Evolutionary conservation across 805 yeast genomes (phyloP), one percentile per base, ranked within the genome.

Genomic region (Millerozyma miso): DNA sequence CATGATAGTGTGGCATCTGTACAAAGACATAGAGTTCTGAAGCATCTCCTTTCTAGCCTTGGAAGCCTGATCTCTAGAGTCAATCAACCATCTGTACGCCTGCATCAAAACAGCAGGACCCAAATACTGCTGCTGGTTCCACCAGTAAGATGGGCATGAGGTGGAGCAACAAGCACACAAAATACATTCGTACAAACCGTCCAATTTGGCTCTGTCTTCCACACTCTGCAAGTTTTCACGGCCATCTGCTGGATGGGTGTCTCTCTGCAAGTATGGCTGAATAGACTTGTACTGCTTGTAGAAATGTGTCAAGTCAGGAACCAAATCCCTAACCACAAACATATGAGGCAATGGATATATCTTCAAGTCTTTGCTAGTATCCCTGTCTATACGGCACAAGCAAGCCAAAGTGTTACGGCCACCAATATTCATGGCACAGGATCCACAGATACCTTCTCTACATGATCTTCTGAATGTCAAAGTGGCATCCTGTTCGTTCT

Each of bases 31-130:
- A 45, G 96, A 82, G 80, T 93, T 93, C 71, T 93, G 91, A 61
- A 93, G 78, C 88, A 85, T 83, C 60, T 81, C 86, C 64, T 81
- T 86, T 78, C 99, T 88, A 54, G 74, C 58, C 48, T 68, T 73
- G 35, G 88, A 76, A 42, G 97, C 97, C 68, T 88, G 84, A 71
- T 93, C 99, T 76, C 99, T 85, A 35, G 96, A 85, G 70, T 93
- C 99, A 48, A 89, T 81, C 77, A 93, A 82, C 99, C 99, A 93
- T 76, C 99, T 85, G 79, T 83, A 93, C 43, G 98, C 97, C 77
- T 93, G 99, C 97, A 93, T 87, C 67, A 93, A 79, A 42, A 93
- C 98, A 23, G 99, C 99, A 19, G 99, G 99, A 44, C 99, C 99
- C 57, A 93, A 75, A 72, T 93, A 93, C 76, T 93, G 95, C 71